Evolutionary conservation across 1,284 basidiomycete species (phyloP).

Genomic region (Athelia psychrophila): DNA sequence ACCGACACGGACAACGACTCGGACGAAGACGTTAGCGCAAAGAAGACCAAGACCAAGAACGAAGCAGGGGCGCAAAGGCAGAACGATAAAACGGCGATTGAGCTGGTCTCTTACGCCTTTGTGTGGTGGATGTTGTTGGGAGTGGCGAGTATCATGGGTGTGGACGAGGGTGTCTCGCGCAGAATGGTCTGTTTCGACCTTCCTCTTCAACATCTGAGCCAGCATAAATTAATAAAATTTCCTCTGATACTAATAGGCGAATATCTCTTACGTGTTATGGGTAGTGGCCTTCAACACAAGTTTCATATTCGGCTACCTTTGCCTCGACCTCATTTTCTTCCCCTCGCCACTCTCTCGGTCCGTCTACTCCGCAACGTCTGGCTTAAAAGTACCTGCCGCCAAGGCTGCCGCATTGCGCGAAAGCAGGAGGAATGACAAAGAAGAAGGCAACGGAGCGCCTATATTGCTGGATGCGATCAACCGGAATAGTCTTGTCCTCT

Average conservation of each 20-base stretch:
- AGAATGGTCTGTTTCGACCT: constrained; percentile 72
- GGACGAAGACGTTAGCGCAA: constrained; percentile 5
- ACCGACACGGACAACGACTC: constrained; percentile 11
- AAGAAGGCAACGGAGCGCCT: constrained; percentile 35
- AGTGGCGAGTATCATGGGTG: constrained; percentile 31
- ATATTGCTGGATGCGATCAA: constrained; percentile 80
- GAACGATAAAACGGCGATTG: constrained; percentile 69
- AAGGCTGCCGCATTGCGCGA: not conserved
- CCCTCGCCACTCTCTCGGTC: constrained; percentile 37
- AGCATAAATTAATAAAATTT: not conserved
- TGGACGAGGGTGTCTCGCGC: constrained; percentile 64
- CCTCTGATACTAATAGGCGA: constrained; percentile 53
- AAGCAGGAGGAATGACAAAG: constrained; percentile 20
- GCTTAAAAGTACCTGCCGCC: constrained; percentile 24
- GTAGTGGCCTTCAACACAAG: constrained; percentile 86
- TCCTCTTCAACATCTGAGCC: constrained; percentile 6
- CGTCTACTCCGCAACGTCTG: constrained; percentile 34
- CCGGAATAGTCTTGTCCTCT: constrained; percentile 75
- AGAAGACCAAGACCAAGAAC: constrained; percentile 4
- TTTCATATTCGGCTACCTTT: constrained; percentile 81
- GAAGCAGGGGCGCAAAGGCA: constrained; percentile 37
- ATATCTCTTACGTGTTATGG: constrained; percentile 90
- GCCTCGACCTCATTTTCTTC: constrained; percentile 73
- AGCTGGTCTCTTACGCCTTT: constrained; percentile 74
- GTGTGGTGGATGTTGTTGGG: constrained; percentile 76